A percentile compares a stretch with the other conserved stretches of the same genome.
These are phyloP conservation scores for Colletotrichum sublineola DNA, from an alignment of 2,329 filamentous ascomycete species.

Conservation along the genomic window DNA sequence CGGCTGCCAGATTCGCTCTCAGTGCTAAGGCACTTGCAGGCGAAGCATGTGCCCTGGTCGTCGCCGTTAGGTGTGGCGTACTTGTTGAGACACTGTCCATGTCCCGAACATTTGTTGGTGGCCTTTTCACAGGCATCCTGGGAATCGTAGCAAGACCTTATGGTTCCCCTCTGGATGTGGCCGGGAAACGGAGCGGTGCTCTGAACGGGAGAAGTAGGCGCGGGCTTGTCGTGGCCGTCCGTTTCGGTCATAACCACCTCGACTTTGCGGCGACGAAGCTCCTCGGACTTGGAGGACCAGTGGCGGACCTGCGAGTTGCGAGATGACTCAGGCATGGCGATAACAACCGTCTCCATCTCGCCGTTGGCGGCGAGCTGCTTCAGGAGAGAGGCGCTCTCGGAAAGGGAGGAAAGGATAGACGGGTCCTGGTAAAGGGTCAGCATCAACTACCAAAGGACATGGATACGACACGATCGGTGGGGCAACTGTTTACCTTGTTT, in stretches of 20 bases:
- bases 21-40: conserved; percentile 80
- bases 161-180: conserved; percentile 55
- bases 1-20: conserved; percentile 69
- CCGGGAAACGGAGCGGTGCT: conserved; percentile 50
- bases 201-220: conserved; percentile 21
- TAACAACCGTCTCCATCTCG: conserved; percentile 68
- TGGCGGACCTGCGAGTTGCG: conserved; percentile 52
- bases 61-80: conserved; percentile 62
- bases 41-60: conserved; percentile 73
- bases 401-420: conserved; percentile 58
- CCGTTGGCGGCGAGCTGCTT: conserved; percentile 60
- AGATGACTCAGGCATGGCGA: conserved; percentile 66
- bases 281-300: conserved; percentile 57
- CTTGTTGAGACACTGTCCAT: conserved; percentile 81
- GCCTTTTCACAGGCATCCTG: conserved; percentile 74
- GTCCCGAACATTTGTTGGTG: conserved; percentile 86
- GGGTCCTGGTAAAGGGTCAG: conserved; percentile 42
- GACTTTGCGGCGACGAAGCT: conserved; percentile 62
- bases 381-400: conserved; percentile 60
- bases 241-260: conserved; percentile 60
- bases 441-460: conserved; percentile 5
- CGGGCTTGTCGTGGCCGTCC: conserved; percentile 45
- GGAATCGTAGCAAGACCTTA: conserved; percentile 82
- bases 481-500: conserved; percentile 54
- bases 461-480: too few relatives aligned